Evolutionary conservation across 163 green algal genomes (phyloP).

Genomic region (Chloromonas sp.): DNA sequence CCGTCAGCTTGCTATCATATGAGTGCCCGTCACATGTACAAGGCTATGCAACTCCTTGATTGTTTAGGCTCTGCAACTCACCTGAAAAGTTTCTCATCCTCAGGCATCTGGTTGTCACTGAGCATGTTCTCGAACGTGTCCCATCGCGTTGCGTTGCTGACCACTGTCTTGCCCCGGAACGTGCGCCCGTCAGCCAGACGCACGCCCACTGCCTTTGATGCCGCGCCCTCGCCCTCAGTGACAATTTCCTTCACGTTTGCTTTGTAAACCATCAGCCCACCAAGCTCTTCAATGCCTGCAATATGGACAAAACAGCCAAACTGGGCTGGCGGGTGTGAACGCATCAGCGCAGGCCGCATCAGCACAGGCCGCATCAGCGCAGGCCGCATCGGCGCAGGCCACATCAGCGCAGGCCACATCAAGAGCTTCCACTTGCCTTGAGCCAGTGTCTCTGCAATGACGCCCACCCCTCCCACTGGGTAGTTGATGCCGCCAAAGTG

Average conservation of each 20-base stretch:
- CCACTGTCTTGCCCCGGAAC: conserved; percentile 62
- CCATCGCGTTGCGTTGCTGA: conserved; percentile 96
- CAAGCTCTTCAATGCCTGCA: conserved; percentile 56
- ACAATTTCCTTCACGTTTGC: conserved; percentile 84
- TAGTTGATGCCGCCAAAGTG: conserved; percentile 98
- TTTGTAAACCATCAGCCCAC: conserved; percentile 79
- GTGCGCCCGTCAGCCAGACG: conserved; percentile 63
- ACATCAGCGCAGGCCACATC: not conserved
- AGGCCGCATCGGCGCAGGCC: too few species aligned
- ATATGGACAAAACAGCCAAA: not conserved
- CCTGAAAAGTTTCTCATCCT: conserved; percentile 36
- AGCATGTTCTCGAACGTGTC: conserved; percentile 85
- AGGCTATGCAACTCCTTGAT: too few species aligned
- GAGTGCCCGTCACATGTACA: too few species aligned
- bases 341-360: not conserved
- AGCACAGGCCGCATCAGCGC: too few species aligned
- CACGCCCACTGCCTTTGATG: conserved; percentile 52
- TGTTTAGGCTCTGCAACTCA: not conserved
- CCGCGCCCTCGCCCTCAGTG: conserved; percentile 28
- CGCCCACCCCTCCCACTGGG: conserved; percentile 81
- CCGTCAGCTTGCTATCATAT: too few species aligned
- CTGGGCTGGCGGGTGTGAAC: not conserved
- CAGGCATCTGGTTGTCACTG: conserved; percentile 21
- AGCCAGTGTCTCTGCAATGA: conserved; percentile 70
- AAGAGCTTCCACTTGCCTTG: conserved; percentile 39